These are phyloP conservation scores for Tuber aestivum DNA, from an alignment of 495 filamentous ascomycete species.

Conservation along the genomic window DNA sequence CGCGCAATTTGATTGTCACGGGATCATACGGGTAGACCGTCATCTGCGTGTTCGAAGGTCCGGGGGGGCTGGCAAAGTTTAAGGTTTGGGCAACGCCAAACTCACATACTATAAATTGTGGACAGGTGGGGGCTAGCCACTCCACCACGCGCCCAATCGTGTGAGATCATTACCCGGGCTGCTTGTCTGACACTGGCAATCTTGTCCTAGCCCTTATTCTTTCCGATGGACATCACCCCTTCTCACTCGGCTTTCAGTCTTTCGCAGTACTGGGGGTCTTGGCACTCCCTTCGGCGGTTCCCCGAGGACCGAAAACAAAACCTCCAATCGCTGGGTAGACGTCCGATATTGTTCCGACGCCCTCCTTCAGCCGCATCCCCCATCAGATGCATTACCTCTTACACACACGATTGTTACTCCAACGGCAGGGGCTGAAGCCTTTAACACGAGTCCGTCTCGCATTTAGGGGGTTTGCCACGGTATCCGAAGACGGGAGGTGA, in stretches of 20 bases:
- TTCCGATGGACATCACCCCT: not conserved
- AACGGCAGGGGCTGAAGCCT: not conserved
- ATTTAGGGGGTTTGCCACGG: constrained; percentile 21
- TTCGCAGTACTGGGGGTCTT: not conserved
- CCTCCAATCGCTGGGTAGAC: not conserved
- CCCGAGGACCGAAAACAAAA: not conserved
- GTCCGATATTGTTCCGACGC: constrained; percentile 1
- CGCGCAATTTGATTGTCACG: not conserved
- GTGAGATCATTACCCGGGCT: not conserved
- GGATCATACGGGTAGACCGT: not conserved
- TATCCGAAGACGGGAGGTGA: constrained; percentile 23
- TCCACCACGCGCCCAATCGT: not conserved
- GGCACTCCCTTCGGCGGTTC: not conserved
- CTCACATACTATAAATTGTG: not conserved
- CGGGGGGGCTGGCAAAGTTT: not conserved
- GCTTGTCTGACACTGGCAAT: not conserved
- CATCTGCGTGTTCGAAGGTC: not conserved
- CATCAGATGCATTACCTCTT: constrained; percentile 20
- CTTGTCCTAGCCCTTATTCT: no score
- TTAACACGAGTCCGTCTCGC: not conserved
- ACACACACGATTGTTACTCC: constrained; percentile 22
- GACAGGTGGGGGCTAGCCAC: not conserved
- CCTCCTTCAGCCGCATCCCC: not conserved
- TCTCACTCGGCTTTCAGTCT: not conserved
- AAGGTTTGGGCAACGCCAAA: not conserved